Base-by-base conservation (phyloP, 2,329 filamentous ascomycete species). In the Alternaria longipes region DNA sequence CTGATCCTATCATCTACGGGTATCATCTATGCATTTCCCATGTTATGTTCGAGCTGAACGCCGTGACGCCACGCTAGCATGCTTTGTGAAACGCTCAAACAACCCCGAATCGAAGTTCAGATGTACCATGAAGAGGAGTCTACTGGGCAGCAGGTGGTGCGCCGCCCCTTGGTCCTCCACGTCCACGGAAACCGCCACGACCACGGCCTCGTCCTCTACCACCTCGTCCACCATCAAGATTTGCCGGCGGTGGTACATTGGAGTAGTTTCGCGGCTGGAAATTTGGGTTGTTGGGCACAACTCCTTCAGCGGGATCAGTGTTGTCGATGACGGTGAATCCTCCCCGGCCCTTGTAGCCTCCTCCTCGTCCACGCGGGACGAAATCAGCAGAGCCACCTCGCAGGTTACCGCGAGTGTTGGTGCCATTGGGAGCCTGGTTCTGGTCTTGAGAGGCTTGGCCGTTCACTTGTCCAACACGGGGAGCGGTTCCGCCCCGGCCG, bases 201-300 rank as follows among this genome's bases (percentile, higher is more conserved):
- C 73, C 73, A 24, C 74, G 68, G 3, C 74, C 72, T 26, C 76
- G 68, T 8, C 77, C 76, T 32, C 77, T 67, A 16, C 73, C 67
- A 56, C 74, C 69, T 38, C 71, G 65, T 18, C 63, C 58, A 36
- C 66, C 70, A 49, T 79, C 74, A 40, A 79, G 56, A 20, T 63
- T 76, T 18, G 76, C 67, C 6, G 78, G 78, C 7, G 78, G 78
- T 9, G 78, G 75, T 3, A 78, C 77, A 46, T 68, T 75, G 16
- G 68, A 75, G 66, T 80, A 80, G 60, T 71, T 74, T 53, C 85
- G 84, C 5, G 86, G 84, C 28, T 81, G 80, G 78, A 89, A 89
- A 52, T 82, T 81, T 1, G 84, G 84, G 70, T 87, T 88, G 69
- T 85, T 82, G 56, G 80, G 74, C 16, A 87, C 71, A 3, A 89